Conservation (phyloP, 2,329 filamentous ascomycete species). For the Thielaviopsis populi region DNA sequence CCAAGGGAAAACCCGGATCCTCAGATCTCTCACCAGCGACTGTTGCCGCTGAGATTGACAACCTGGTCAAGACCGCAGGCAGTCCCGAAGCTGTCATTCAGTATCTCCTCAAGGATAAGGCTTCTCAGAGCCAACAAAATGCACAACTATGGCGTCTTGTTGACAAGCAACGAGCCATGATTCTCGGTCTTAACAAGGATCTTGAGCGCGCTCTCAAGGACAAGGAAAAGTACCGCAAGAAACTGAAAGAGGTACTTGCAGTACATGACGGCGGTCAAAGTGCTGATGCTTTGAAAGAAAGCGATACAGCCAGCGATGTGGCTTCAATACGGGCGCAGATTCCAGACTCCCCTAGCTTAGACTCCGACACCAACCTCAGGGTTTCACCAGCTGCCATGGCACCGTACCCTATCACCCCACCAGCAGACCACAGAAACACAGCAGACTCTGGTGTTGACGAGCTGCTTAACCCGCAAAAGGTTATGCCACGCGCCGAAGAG, state of each 20-base stretch:
- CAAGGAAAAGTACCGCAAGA: slow-evolving; percentile 85
- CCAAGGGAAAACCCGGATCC: slow-evolving; percentile 41
- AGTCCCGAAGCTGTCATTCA: slow-evolving; percentile 80
- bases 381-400: slow-evolving; percentile 45
- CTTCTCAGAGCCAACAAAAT: slow-evolving; percentile 77
- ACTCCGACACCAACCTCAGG: slow-evolving; percentile 33
- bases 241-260: slow-evolving; percentile 59
- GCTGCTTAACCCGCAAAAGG: slow-evolving; percentile 39
- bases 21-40: slow-evolving; percentile 44
- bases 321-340: slow-evolving; percentile 5
- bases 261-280: slow-evolving; percentile 5
- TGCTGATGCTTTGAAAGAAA: background rate
- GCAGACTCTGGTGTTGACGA: slow-evolving; percentile 33
- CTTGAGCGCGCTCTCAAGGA: slow-evolving; percentile 82
- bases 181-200: slow-evolving; percentile 86
- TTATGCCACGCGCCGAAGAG: slow-evolving; percentile 46
- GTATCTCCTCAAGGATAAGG: slow-evolving; percentile 80
- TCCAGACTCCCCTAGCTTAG: slow-evolving; percentile 35
- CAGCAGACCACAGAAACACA: slow-evolving; percentile 34
- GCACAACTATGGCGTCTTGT: slow-evolving; percentile 87
- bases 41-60: slow-evolving; percentile 54
- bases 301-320: slow-evolving; percentile 6
- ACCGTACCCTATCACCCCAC: slow-evolving; percentile 50
- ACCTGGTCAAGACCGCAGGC: slow-evolving; percentile 68
- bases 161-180: slow-evolving; percentile 90